Base-by-base conservation (phyloP, 2,329 filamentous ascomycete species). In the Drechslera avenae region DNA sequence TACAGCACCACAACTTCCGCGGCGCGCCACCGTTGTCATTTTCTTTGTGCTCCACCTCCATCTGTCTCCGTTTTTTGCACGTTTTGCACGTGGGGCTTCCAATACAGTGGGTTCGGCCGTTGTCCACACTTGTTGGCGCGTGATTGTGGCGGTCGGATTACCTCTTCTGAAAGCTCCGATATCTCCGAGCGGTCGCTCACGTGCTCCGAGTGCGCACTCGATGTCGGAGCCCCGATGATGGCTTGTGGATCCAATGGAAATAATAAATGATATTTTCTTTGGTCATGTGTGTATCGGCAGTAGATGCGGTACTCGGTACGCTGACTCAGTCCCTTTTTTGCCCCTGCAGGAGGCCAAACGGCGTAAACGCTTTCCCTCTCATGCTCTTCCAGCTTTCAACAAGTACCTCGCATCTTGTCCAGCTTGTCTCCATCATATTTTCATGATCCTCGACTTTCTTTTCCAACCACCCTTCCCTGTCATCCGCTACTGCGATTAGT, bases 401-500 rank as follows among this genome's bases (percentile, higher is more conserved):
- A 7, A 66, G 37, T 34, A 8, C 28, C 23, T 66, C 62, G 8
- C 50, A 49, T 18, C 57, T 44, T 18, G 34, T 44, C 47, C 44
- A 63, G 3, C 37, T 54, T 17, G 43, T 39, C 32, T 56, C 60
- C 16, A 42, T 33, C 12, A 62, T 21, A 12, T 33, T 39, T 30
- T 65, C 61, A 30, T 63, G 48, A 34, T 60, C 42, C 2, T 13
- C 28, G 8, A 56, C 50, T 3, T 39, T 58, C 37, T 53, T 54
- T 14, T 63, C 54, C 3, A 57, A 40, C 64, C 63, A 68, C 1
- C 63, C 62, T 2, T 60, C 61, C 13, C 51, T 32, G 23, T 66
- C 60, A 45, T 66, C 56, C 3, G 63, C 63, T 2, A 67, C 56
- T 36, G 64, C 60, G 4, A 66, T 50, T 1, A 52, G 35, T 34